These are phyloP conservation scores for Cenchrus americanus DNA, from an alignment of 176 grass and related monocot species.

Conservation along the genomic window DNA sequence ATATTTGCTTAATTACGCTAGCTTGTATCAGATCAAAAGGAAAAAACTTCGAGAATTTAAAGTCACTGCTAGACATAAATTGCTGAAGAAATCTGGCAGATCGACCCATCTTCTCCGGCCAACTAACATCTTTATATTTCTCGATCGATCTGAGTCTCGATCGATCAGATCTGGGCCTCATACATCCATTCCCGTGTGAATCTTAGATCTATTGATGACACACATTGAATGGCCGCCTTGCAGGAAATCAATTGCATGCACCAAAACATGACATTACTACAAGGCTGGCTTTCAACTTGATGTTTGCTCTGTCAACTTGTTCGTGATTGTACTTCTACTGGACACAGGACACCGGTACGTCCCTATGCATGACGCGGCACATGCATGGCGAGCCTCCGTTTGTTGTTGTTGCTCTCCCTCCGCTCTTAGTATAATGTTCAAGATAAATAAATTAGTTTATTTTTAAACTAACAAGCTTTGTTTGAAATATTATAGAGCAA, in stretches of 20 bases:
- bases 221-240: not conserved
- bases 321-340: not conserved
- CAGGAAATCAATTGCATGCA: not conserved
- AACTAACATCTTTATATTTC: not conserved
- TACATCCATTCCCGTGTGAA: not conserved
- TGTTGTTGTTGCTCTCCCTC: too few relatives aligned
- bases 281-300: not conserved
- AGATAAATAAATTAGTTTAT: too few relatives aligned
- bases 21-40: too few relatives aligned
- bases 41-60: too few relatives aligned
- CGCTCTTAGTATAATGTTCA: too few relatives aligned
- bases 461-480: too few relatives aligned
- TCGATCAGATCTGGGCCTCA: not conserved
- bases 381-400: too few relatives aligned
- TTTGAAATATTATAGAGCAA: too few relatives aligned
- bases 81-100: conserved; percentile 8
- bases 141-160: too few relatives aligned
- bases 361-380: too few relatives aligned
- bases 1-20: not conserved
- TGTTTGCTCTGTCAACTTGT: not conserved
- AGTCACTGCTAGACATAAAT: conserved; percentile 9
- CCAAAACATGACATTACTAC: not conserved
- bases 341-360: too few relatives aligned
- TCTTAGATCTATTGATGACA: not conserved
- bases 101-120: not conserved